Base-by-base conservation (phyloP, 2,329 filamentous ascomycete genomes). In the Penicillium crustosum region DNA sequence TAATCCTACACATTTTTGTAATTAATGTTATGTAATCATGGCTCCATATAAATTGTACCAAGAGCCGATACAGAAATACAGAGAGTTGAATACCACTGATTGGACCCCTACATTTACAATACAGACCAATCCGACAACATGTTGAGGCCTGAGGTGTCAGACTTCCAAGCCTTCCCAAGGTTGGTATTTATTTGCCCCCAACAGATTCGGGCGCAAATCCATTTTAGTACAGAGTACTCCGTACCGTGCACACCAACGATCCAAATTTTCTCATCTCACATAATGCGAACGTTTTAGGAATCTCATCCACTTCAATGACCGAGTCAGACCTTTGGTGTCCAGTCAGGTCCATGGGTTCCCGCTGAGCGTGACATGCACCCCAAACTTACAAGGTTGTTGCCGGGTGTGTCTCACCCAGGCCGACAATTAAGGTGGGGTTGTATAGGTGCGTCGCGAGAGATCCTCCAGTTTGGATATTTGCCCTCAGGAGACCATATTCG, bases 301-400 rank as follows among this genome's bases (percentile, higher is more conserved):
- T 73, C 1, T 83, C 83, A 2, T 86, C 84, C 0, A 82, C 82
- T 67, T 86, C 83, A 49, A 85, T 83, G 1, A 86, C 83, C 0
- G 81, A 75, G 57, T 86, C 83, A 61, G 81, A 84, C 0, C 83
- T 83, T 52, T 78, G 74, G 1, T 77, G 79, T n/a, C 78, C 77
- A 0, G 82, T 83, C 51, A 83, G 60, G 0, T 68, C 69, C 62
- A 74, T 74, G 2, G 83, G 72, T 3, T 65, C 61, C 10, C 76
- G 71, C 5, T 75, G 69, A 0, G 75, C 71, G 74, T 75, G 25
- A 78, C 71, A 51, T 77, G 73, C 0, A 83, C 83, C 0, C 83
- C 83, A 2, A 86, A 67, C 10, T 71, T 66, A 58, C 74, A 77
- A 0, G n/a, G 83, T 82, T 4, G 78, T 73, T 7, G 75, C 69